Percentiles rank a stretch among this genome's conserved stretches.
Conservation (phyloP, 306 rosid genomes). For the Inga leiocalycina region DNA sequence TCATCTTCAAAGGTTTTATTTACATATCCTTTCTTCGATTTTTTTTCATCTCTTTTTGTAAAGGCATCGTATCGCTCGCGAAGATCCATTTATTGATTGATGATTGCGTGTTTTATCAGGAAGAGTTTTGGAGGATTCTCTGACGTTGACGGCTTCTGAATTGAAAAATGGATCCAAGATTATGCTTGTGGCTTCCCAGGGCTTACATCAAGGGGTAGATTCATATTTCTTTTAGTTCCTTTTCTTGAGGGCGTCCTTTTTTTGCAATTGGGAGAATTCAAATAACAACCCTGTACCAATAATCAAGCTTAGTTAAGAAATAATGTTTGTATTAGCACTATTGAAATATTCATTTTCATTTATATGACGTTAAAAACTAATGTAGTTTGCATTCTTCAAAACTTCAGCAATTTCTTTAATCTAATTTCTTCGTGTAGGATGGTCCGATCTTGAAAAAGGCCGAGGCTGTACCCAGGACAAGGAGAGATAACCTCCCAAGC, state of each 20-base stretch:
- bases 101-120: slow-evolving; percentile 53
- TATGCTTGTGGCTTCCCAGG: slow-evolving; percentile 95
- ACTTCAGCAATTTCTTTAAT: slow-evolving; percentile 14
- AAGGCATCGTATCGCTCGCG: not conserved
- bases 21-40: not conserved
- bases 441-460: slow-evolving; percentile 71
- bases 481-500: slow-evolving; percentile 42
- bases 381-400: slow-evolving; percentile 15
- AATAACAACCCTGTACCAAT: not conserved
- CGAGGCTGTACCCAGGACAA: slow-evolving; percentile 49
- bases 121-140: slow-evolving; percentile 72
- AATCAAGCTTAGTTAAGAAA: not conserved
- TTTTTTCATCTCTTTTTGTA: not conserved
- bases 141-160: slow-evolving; percentile 65
- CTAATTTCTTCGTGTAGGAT: slow-evolving; percentile 45
- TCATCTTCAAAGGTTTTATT: slow-evolving; percentile 78
- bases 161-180: slow-evolving; percentile 71
- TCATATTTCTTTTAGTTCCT: not conserved
- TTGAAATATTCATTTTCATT: slow-evolving; percentile 27
- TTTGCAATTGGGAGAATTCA: not conserved
- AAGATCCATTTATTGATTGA: not conserved
- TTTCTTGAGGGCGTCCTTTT: not conserved
- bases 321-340: not conserved
- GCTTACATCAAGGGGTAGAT: slow-evolving; percentile 91
- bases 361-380: not conserved